Percentiles rank a stretch among this genome's conserved stretches.
phyloP scores from a whole-genome alignment of 75 land plant genomes.

The Cryptomeria japonica region DNA sequence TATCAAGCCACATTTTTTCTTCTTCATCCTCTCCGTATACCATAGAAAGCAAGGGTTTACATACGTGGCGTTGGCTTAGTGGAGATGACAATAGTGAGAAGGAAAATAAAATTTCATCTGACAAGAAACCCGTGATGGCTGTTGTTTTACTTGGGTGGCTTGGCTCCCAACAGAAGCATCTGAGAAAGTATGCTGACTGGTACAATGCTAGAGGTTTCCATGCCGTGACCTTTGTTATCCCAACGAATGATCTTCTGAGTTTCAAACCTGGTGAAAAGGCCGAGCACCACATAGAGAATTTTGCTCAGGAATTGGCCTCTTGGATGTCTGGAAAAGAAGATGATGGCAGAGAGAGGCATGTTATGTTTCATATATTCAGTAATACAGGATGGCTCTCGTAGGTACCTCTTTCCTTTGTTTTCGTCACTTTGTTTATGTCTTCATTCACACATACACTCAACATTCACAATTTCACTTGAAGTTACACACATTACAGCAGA shows the following conservation, averaged over 20 bases:
- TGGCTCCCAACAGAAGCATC: slow-evolving; percentile 75
- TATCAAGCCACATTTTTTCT: not conserved
- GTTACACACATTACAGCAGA: not conserved
- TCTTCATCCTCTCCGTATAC: slow-evolving; percentile 8
- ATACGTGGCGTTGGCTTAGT: slow-evolving; percentile 11
- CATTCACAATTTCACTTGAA: not conserved
- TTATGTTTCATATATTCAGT: slow-evolving; percentile 91
- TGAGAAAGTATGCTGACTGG: slow-evolving; percentile 85
- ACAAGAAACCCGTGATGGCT: slow-evolving; percentile 26
- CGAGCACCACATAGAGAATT: slow-evolving; percentile 46
- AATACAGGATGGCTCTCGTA: slow-evolving; percentile 94
- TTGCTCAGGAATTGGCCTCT: slow-evolving; percentile 43
- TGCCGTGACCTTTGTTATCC: slow-evolving; percentile 67
- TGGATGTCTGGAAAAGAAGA: slow-evolving; percentile 50
- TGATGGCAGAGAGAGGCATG: slow-evolving; percentile 51
- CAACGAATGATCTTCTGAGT: slow-evolving; percentile 51
- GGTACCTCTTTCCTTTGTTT: slow-evolving; percentile 13
- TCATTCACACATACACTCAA: not conserved
- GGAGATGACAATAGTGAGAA: not conserved
- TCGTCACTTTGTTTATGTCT: not conserved
- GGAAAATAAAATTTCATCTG: slow-evolving; percentile 2
- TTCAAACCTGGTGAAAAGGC: slow-evolving; percentile 55
- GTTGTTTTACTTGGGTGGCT: slow-evolving; percentile 94
- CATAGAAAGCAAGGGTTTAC: not conserved
- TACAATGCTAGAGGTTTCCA: slow-evolving; percentile 71